Evolutionary conservation across 805 yeast genomes (phyloP).

Genomic region (Maudiozyma serrabonitensis): DNA sequence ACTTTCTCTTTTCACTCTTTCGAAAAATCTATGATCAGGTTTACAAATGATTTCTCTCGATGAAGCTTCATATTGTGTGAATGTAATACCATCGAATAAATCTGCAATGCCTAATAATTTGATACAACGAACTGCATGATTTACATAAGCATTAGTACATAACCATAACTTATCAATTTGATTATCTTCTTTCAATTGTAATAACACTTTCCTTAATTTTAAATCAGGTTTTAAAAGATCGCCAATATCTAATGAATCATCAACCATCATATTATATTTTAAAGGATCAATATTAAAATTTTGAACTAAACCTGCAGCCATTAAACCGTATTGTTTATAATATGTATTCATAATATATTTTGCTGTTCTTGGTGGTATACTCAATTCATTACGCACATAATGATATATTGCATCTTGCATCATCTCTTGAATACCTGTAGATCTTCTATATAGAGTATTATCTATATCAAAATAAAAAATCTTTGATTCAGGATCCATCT

Average conservation of each 20-base stretch:
- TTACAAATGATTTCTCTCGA: constrained; percentile 66
- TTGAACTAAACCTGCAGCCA: constrained; percentile 71
- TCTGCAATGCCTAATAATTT: constrained; percentile 77
- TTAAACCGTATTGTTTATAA: constrained; percentile 78
- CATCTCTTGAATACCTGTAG: constrained; percentile 62
- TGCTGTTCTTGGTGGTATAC: constrained; percentile 60
- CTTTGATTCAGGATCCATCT: constrained; percentile 16
- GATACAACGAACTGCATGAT: constrained; percentile 74
- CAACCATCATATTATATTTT: constrained; percentile 77
- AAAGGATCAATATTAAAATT: constrained; percentile 65
- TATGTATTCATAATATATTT: constrained; percentile 55
- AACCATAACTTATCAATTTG: constrained; percentile 73
- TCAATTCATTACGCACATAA: constrained; percentile 56
- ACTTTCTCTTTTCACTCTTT: constrained; percentile 52
- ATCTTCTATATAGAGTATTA: constrained; percentile 72
- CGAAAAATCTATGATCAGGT: constrained; percentile 66
- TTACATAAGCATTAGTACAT: constrained; percentile 85
- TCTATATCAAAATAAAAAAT: constrained; percentile 83
- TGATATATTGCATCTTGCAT: constrained; percentile 79
- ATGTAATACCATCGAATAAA: constrained; percentile 84
- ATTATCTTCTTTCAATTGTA: constrained; percentile 31
- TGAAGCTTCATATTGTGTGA: constrained; percentile 62
- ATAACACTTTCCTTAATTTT: constrained; percentile 41
- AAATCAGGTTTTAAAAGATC: constrained; percentile 53
- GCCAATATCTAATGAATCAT: constrained; percentile 80